Base-by-base conservation (phyloP, 2,329 filamentous ascomycete species). In the Paramyrothecium sp. region DNA sequence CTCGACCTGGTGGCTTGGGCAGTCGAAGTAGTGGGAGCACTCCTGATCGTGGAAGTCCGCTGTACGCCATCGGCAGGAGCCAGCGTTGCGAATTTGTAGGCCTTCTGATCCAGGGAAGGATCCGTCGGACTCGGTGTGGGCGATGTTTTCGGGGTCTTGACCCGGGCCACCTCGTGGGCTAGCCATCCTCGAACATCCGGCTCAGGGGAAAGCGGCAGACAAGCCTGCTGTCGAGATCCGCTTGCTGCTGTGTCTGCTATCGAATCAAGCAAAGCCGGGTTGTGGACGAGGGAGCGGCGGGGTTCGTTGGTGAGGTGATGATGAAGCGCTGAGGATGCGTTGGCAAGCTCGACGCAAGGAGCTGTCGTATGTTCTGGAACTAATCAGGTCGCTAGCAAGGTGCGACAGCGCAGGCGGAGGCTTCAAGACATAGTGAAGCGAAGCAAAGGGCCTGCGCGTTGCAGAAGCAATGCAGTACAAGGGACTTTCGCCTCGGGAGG, bases 21-120 rank as follows among this genome's bases (percentile, higher is more conserved):
- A 81, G 67, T 82, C 80, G 56, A 79, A 74, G 65, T 73, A 82
- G 51, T 73, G 74, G 12, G 73, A 72, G 63, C 79, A 81, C 65
- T 81, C 79, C 52, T 74, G 71, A 53, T 78, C 72, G 60, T 77
- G 63, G 49, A 71, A 77, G 16, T 69, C 67, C 19, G 65, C 21
- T 11, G 71, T 77, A 53, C 71, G 73, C 71, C 75, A 79, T 38
- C 63, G 71, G 57, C 78, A 81, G 30, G 53, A 44, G 3, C 59
- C 33, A 30, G 52, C 56, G 54, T 55, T 34, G 41, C 54, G 58
- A 58, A 34, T 41, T 51, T 50, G 60, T 47, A 60, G 56, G 22
- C 65, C 61, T 54, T 67, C 67, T 58, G 76, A 79, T 41, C 70
- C 71, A 23, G 69, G 65, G 58, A 77, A 72, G n/a, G 78, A 77